Conservation (phyloP, 306 rosid genomes). For the Hippophae gyantsensis region DNA sequence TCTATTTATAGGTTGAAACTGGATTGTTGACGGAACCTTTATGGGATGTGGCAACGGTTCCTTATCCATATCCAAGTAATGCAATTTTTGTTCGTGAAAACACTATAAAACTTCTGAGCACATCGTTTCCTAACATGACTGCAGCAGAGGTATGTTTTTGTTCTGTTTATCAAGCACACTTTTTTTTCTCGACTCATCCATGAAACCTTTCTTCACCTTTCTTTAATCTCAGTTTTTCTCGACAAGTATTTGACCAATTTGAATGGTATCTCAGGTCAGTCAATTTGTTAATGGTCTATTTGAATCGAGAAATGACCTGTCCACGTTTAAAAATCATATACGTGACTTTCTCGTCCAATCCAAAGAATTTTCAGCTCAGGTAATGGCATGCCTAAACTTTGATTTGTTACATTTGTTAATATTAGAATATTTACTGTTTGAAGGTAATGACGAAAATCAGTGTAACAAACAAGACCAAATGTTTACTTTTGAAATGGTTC, state of each 20-base stretch:
- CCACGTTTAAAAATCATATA: constrained; percentile 70
- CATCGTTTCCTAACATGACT: constrained; percentile 98
- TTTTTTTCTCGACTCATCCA: neutral
- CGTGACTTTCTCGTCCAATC: constrained; percentile 92
- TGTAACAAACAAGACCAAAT: too few relatives aligned
- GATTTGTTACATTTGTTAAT: too few relatives aligned
- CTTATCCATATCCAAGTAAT: constrained; percentile 60
- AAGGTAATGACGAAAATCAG: too few relatives aligned
- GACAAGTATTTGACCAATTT: constrained; percentile 11
- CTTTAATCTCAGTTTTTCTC: too few relatives aligned
- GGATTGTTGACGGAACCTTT: constrained; percentile 82
- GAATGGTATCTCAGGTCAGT: constrained; percentile 50
- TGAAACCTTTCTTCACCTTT: too few relatives aligned
- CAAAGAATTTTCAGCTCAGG: constrained; percentile 99
- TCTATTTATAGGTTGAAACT: constrained; percentile 55
- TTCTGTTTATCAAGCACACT: neutral
- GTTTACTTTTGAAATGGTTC: too few relatives aligned
- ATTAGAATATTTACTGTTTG: too few relatives aligned
- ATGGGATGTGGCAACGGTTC: constrained; percentile 69
- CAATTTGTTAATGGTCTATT: constrained; percentile 88
- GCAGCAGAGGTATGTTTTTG: constrained; percentile 56
- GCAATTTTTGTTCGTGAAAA: constrained; percentile 66
- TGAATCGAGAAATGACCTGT: constrained; percentile 68
- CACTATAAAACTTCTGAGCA: constrained; percentile 84
- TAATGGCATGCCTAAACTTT: constrained; percentile 10